Percentiles rank a stretch among this genome's conserved stretches.
These are phyloP conservation scores for Fraxinus nigra DNA, from an alignment of 305 asterid species.

Conservation along the genomic window DNA sequence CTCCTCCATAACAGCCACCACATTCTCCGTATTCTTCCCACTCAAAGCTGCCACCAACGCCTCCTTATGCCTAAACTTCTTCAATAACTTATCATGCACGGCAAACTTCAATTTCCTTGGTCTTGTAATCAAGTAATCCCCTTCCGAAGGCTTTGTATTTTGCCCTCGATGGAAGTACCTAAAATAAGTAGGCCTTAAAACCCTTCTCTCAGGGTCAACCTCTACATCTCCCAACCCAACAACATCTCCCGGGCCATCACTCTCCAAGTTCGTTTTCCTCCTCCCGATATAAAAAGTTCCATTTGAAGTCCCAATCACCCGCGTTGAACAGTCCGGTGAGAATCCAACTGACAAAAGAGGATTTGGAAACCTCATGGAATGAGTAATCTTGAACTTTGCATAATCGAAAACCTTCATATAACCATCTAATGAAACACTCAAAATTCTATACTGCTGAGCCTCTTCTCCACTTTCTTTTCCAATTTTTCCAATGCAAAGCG, in stretches of 20 bases:
- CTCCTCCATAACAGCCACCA: conserved; percentile 90
- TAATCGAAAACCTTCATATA: conserved; percentile 89
- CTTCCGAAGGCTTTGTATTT: conserved; percentile 60
- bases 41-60: conserved; percentile 63
- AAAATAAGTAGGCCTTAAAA: conserved; percentile 67
- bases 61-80: conserved; percentile 80
- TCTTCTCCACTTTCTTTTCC: conserved; percentile 53
- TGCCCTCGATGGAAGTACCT: conserved; percentile 87
- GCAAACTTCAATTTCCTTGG: conserved; percentile 67
- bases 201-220: conserved; percentile 42
- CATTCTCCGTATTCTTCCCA: conserved; percentile 50
- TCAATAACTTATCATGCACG: conserved; percentile 68
- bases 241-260: conserved; percentile 26
- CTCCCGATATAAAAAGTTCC: conserved; percentile 70
- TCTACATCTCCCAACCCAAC: conserved; percentile 43
- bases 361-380: conserved; percentile 76
- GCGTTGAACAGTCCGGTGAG: conserved; percentile 68
- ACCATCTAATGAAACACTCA: conserved; percentile 88
- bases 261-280: conserved; percentile 49
- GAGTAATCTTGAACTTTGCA: conserved; percentile 70
- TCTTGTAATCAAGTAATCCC: conserved; percentile 63
- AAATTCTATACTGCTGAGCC: conserved; percentile 53
- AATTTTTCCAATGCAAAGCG: conserved; percentile 68
- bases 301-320: conserved; percentile 76
- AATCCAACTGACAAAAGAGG: conserved; percentile 74